Base-by-base conservation (phyloP, 2,329 filamentous ascomycete genomes). In the Colletotrichum kahawae region DNA sequence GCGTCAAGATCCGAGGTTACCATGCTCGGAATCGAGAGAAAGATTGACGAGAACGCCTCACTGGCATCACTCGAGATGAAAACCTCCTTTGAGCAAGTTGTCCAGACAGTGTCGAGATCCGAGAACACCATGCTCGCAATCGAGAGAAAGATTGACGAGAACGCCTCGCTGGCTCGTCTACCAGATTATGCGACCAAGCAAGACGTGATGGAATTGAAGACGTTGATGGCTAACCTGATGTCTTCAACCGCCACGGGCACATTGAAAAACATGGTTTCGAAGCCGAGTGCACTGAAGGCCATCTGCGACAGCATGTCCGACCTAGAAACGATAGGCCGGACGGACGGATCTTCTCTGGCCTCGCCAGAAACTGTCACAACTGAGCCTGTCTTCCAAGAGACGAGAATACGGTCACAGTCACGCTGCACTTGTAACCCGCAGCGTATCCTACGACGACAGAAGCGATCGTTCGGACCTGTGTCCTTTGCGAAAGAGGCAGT, bases 121-220 rank as follows among this genome's bases (percentile, higher is more conserved):
- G 43, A 51, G n/a, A 5, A 18, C 8, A 51, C 43, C 5, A 51
- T 51, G 18, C 43, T 51, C 16, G 2, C 16, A n/a, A 51, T 51
- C 43, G 18, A 21, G 43, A 51, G 43, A 51, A 51, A 21, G 43
- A 51, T 51, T 51, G 43, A 51, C 18, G 43, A 57, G 24, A 57
- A 0, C 7, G 24, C 7, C 54, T 57, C 54, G 2, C 54, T 29
- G 8, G 54, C 24, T 29, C 1, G 0, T 29, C 0, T 18, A 1
- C 2, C 54, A 10, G 4, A 57, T 12, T 57, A 18, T 7, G 27
- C 54, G 2, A 57, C 54, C 21, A 57, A 57, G 54, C 24, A 57
- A 57, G 54, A 57, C 14, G 3, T 57, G 24, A 57, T 29, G 54
- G 27, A 57, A 16, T 57, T 57, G 24, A 29, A 57, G 14, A 57